Evolutionary conservation across 768 basidiomycete genomes (phyloP), one percentile per base, ranked within the genome.

Genomic region (Trametes coccinea): DNA sequence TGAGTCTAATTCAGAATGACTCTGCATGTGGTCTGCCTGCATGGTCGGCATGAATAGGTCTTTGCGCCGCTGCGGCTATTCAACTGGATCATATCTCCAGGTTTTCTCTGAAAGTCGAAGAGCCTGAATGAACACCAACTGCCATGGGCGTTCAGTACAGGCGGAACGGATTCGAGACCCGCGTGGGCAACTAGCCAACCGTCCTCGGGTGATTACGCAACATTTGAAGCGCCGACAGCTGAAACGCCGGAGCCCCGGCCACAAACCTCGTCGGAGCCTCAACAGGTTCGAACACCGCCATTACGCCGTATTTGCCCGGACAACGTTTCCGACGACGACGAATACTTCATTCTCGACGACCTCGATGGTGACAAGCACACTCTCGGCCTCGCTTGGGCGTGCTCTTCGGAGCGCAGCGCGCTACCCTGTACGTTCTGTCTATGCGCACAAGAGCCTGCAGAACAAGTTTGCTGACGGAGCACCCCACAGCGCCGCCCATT

Each of bases 321-420:
- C 54, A 56, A 45, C 63, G 52, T 64, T 59, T 63, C 62, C 61
- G 60, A 59, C 66, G 63, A 43, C 63, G 64, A 69, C 69, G 66
- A 64, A 72, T 58, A 66, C 66, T 67, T 64, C 59, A 68, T 65
- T 68, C 65, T 69, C 67, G 60, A 72, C 71, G 66, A 69, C 65
- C 73, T 75, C 71, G 72, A 82, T 81, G 80, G 80, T 77, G 72
- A 75, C 80, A 57, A 71, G 74, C 72, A 76, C 78, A 67, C 69
- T 80, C 70, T 78, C 79, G 65, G 71, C 70, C 68, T 78, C 79
- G 70, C 69, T 80, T 60, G 73, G 77, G 70, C 77, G 78, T 67
- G 67, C 73, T 41, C 70, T 80, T 59, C 77, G 80, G 53, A 71
- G 66, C 56, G 70, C 72, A 64, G 73, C 74, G 57, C 77, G 76